These are phyloP conservation scores for Verbascum thapsus DNA, from an alignment of 257 asterid species.

Conservation along the genomic window DNA sequence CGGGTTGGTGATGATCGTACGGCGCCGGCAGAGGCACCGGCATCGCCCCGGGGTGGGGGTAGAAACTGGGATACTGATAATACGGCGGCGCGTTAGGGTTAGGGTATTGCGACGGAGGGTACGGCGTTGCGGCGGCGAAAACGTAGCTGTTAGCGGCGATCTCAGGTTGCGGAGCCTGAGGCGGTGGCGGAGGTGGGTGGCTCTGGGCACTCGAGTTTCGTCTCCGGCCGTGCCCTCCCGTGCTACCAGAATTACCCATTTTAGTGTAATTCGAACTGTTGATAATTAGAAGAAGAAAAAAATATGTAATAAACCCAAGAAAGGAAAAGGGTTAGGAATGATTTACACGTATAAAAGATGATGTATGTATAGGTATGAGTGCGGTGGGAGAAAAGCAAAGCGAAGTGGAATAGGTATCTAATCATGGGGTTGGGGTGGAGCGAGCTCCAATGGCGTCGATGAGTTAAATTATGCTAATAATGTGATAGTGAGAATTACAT, in stretches of 20 bases:
- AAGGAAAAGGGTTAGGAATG: neutral
- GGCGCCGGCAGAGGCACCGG: slow-evolving; percentile 61
- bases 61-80: slow-evolving; percentile 61
- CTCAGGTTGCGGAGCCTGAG: slow-evolving; percentile 57
- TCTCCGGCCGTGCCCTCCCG: slow-evolving; percentile 45
- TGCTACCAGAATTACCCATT: slow-evolving; percentile 69
- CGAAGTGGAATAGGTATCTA: no score
- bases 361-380: no score
- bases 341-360: neutral
- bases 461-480: no score
- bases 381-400: no score
- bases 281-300: neutral
- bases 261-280: neutral
- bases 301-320: neutral
- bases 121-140: slow-evolving; percentile 63
- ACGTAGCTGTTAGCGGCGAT: slow-evolving; percentile 46
- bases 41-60: slow-evolving; percentile 47
- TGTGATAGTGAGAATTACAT: no score
- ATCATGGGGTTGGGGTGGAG: no score
- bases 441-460: no score
- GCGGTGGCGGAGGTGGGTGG: slow-evolving; percentile 55
- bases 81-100: slow-evolving; percentile 47
- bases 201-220: slow-evolving; percentile 40
- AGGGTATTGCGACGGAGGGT: slow-evolving; percentile 51
- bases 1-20: slow-evolving; percentile 51